Evolutionary conservation across 2,329 filamentous ascomycete genomes (phyloP), one percentile per base, ranked within the genome.

Genomic region (Neonectria magnoliae): DNA sequence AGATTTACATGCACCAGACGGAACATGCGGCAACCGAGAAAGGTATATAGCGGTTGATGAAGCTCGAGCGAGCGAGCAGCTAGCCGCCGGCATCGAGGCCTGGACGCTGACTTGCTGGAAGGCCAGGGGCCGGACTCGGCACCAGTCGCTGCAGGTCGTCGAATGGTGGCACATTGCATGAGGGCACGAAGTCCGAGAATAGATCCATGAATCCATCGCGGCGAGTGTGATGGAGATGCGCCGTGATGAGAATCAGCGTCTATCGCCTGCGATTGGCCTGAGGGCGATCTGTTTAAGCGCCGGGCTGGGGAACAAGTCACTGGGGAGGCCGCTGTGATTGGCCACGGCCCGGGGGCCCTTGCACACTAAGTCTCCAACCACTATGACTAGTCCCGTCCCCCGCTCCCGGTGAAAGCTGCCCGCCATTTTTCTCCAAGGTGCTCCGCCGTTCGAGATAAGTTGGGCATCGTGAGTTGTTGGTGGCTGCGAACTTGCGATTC

Each of bases 1-100:
- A 83, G 80, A 73, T 75, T 76, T 78, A 81, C 80, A 81, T 81
- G 79, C 78, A 77, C 76, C 72, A 76, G 75, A 76, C 75, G 77
- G 78, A 72, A 76, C 64, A 76, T 77, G 78, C 80, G 81, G 81
- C 79, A 78, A 76, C 75, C 50, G 44, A 76, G 80, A 80, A 79
- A 79, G 81, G 85, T 87, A 87, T 86, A 86, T 87, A 86, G 84
- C 83, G 83, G 68, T 80, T 84, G 82, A 78, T 85, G 83, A 85
- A 78, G 80, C 78, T 78, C 76, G 36, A 38, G 36, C 36, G 36
- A 8, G 14, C 16, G 76, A 74, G 74, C 76, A 75, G 75, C 78
- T 78, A 80, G 79, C 77, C 77, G 77, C 80, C 78, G 76, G 60
- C 57, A 62, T 72, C 62, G 77, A 80, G 77, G 78, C 77, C 75